phyloP scores from a whole-genome alignment of 345 rosid genomes.

The Diplotaxis tenuifolia region DNA sequence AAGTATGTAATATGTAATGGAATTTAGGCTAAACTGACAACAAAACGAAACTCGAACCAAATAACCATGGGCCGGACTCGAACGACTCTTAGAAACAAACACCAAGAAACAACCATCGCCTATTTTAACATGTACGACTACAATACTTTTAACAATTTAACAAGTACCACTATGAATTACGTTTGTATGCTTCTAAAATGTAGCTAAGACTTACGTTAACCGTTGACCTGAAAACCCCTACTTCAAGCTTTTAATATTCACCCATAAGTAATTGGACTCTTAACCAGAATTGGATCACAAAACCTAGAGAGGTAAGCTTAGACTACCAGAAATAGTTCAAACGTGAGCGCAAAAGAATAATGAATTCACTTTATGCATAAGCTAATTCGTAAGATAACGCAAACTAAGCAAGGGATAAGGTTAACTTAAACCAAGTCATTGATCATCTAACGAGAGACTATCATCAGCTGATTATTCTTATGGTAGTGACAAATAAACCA shows the following conservation, averaged over 20 bases:
- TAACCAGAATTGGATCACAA: not conserved
- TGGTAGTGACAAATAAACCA: not conserved
- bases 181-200: not conserved
- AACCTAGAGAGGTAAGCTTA: not conserved
- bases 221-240: not conserved
- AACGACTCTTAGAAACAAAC: not conserved
- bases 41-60: not conserved
- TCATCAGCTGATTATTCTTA: slow-evolving; percentile 18
- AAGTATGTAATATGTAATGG: not conserved
- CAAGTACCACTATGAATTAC: not conserved
- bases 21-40: not conserved
- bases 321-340: not conserved
- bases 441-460: slow-evolving; percentile 21
- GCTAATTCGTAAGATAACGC: slow-evolving; percentile 12
- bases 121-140: not conserved
- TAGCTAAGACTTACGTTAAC: not conserved
- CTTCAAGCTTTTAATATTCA: not conserved
- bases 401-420: slow-evolving; percentile 19
- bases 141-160: not conserved
- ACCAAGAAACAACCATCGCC: not conserved
- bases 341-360: not conserved
- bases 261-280: not conserved
- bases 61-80: too few species aligned
- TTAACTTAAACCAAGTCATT: not conserved
- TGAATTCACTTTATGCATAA: not conserved